These are phyloP conservation scores for Hyphodiscus sp. DNA, from an alignment of 2,329 filamentous ascomycete species.

Conservation along the genomic window DNA sequence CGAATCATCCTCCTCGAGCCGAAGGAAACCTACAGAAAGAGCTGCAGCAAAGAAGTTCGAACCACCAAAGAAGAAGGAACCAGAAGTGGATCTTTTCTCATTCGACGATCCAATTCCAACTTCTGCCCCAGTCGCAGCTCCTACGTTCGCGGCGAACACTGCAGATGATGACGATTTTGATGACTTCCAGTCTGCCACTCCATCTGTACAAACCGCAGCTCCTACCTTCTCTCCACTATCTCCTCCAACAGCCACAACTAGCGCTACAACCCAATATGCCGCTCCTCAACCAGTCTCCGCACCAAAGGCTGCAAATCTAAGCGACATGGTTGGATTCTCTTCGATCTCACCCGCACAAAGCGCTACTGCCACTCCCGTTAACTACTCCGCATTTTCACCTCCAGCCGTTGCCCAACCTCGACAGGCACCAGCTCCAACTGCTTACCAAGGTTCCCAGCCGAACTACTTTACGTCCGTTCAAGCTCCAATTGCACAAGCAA, in stretches of 20 bases:
- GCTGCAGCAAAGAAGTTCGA: constrained; percentile 56
- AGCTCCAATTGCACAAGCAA: constrained; percentile 33
- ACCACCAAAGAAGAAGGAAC: constrained; percentile 72
- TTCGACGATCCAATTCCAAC: constrained; percentile 69
- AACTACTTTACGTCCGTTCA: constrained; percentile 93
- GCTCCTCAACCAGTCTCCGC: constrained; percentile 81
- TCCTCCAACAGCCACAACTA: constrained; percentile 44
- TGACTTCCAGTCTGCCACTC: constrained; percentile 87
- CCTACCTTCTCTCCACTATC: constrained; percentile 34
- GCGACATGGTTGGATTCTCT: constrained; percentile 70
- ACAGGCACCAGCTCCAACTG: constrained; percentile 40
- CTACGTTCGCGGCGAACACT: constrained; percentile 34
- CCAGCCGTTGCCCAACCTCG: constrained; percentile 36
- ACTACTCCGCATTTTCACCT: constrained; percentile 57
- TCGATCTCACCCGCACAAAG: constrained; percentile 71
- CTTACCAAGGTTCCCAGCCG: constrained; percentile 71
- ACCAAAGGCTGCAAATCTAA: constrained; percentile 72
- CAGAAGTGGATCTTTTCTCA: constrained; percentile 87
- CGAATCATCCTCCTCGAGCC: constrained; percentile 17
- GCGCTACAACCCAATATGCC: constrained; percentile 63
- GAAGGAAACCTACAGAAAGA: constrained; percentile 38
- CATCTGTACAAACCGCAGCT: constrained; percentile 40
- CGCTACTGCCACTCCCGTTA: constrained; percentile 47
- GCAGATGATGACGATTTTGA: constrained; percentile 86
- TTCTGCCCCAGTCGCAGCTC: constrained; percentile 36